Evolutionary conservation across 202 grass and related monocot genomes (phyloP).

Genomic region (Setaria italica): DNA sequence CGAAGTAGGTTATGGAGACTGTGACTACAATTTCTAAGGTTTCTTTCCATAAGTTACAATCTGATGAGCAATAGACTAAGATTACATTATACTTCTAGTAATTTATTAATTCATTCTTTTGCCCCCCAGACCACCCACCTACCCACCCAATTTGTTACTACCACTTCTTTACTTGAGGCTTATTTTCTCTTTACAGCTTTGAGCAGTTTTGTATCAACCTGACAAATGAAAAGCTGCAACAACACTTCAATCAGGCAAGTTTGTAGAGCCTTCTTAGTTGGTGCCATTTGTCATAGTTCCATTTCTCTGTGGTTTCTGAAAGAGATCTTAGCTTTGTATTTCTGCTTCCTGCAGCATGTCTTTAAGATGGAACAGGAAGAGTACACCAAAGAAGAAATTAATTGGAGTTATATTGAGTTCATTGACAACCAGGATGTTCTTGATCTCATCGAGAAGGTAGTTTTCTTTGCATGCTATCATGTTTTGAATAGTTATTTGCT

Average conservation of each 20-base stretch:
- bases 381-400: slow-evolving; percentile 98
- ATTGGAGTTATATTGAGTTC: slow-evolving; percentile 99
- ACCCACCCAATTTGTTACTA: neutral
- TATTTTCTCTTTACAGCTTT: slow-evolving; percentile 69
- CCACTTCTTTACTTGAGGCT: slow-evolving; percentile 20
- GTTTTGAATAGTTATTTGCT: slow-evolving; percentile 30
- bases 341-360: slow-evolving; percentile 84
- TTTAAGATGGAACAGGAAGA: slow-evolving; percentile 99
- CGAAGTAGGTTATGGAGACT: neutral
- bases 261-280: slow-evolving; percentile 36
- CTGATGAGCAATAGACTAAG: slow-evolving; percentile 1
- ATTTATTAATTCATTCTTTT: slow-evolving; percentile 4
- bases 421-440: slow-evolving; percentile 97
- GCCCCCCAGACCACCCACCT: neutral
- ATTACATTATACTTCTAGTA: neutral
- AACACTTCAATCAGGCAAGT: slow-evolving; percentile 97
- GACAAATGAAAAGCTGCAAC: slow-evolving; percentile 98
- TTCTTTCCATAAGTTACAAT: neutral
- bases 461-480: slow-evolving; percentile 15
- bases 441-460: slow-evolving; percentile 98
- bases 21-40: slow-evolving; percentile 1
- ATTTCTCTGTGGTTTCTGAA: slow-evolving; percentile 3
- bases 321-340: slow-evolving; percentile 44
- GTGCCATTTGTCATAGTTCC: neutral
- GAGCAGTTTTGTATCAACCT: slow-evolving; percentile 99